phyloP scores from a whole-genome alignment of 2,329 filamentous ascomycete genomes.

The Colletotrichum horii region DNA sequence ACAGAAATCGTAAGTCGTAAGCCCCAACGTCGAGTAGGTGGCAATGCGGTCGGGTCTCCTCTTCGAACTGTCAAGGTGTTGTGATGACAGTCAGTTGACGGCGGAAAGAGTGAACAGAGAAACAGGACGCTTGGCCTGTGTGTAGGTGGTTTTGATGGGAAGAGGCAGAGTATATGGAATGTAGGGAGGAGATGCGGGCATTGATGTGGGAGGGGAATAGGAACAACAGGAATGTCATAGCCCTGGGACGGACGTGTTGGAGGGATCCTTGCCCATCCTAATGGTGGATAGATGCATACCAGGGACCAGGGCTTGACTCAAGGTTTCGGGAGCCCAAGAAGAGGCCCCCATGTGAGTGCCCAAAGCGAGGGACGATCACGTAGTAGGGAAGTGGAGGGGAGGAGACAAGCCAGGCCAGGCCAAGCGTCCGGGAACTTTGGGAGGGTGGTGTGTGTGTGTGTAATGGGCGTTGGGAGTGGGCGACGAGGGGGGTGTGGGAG shows the following conservation, averaged over 20 bases:
- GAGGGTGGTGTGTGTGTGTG: not conserved
- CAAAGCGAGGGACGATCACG: slow-evolving; percentile 22
- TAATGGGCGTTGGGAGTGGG: not conserved
- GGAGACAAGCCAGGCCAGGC: not conserved
- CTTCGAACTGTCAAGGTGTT: slow-evolving; percentile 2
- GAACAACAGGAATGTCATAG: slow-evolving; percentile 23
- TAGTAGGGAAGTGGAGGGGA: slow-evolving; percentile 11
- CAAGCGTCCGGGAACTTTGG: slow-evolving; percentile 19
- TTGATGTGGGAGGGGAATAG: slow-evolving; percentile 17
- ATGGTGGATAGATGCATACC: slow-evolving; percentile 23
- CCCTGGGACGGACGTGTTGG: slow-evolving; percentile 20
- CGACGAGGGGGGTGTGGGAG: not conserved
- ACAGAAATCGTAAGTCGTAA: not conserved
- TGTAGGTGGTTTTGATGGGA: slow-evolving; percentile 18
- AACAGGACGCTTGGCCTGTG: slow-evolving; percentile 9
- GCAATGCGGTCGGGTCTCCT: not conserved
- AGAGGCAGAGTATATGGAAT: slow-evolving; percentile 19
- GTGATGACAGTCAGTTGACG: slow-evolving; percentile 8
- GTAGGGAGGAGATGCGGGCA: slow-evolving; percentile 23
- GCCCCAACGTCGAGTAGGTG: slow-evolving; percentile 2
- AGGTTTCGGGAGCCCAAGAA: slow-evolving; percentile 23
- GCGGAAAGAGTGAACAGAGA: not conserved
- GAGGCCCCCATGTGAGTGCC: slow-evolving; percentile 19
- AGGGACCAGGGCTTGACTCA: slow-evolving; percentile 23
- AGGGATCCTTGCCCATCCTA: slow-evolving; percentile 18